Percentiles rank a stretch among this genome's conserved stretches.
Conservation (phyloP, 73 alveolate species). For the Paramecium biaurelia region DNA sequence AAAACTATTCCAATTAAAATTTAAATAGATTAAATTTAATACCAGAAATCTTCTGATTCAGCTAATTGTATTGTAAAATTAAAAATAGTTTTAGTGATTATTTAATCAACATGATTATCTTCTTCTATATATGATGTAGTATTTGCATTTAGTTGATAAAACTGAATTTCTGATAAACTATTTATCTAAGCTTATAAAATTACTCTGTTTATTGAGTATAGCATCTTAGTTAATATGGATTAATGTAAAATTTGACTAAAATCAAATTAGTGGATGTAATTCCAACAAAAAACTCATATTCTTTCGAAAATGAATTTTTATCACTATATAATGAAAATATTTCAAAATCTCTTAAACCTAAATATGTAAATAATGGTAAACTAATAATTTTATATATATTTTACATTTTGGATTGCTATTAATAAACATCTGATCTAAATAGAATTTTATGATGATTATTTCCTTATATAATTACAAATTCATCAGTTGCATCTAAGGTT, state of each 20-base stretch:
- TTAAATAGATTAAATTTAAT: not conserved
- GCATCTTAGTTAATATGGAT: not conserved
- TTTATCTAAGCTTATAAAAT: not conserved
- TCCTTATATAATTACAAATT: slow-evolving; percentile 44
- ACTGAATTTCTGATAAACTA: not conserved
- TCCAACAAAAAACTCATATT: not conserved
- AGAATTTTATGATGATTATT: not conserved
- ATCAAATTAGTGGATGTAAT: not conserved
- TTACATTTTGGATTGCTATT: not conserved
- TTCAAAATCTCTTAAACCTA: slow-evolving; percentile 31
- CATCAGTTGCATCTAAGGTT: slow-evolving; percentile 30
- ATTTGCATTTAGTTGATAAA: not conserved
- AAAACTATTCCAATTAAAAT: not conserved
- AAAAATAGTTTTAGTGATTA: not conserved
- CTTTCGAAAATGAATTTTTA: not conserved
- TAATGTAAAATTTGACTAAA: not conserved
- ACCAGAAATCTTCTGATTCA: not conserved
- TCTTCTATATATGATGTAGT: not conserved
- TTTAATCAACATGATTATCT: not conserved
- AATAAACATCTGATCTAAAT: not conserved
- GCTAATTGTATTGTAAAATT: not conserved
- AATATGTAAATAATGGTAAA: not conserved
- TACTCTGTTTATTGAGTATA: not conserved
- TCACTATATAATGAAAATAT: not conserved
- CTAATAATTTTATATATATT: not conserved